Conservation (phyloP, 192 early-diverging fungal genomes). For the Mortierella hygrophila region DNA sequence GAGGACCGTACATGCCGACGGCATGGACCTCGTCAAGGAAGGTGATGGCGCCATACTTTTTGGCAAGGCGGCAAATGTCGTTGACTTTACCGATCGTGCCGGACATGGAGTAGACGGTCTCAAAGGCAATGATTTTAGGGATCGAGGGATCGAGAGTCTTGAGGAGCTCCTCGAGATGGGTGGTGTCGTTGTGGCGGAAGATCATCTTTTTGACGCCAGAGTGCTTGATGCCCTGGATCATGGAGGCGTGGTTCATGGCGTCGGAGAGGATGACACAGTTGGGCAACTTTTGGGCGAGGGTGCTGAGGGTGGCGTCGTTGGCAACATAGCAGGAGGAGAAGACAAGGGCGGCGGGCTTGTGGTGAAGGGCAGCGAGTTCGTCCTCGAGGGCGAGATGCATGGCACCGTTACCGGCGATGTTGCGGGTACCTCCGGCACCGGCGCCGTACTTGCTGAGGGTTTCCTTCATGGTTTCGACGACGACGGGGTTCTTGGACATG, state of each 20-base stretch:
- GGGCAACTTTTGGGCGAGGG: conserved; percentile 89
- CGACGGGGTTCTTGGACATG: conserved; percentile 90
- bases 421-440: conserved; percentile 98
- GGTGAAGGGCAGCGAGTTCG: conserved; percentile 93
- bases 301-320: conserved; percentile 96
- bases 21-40: conserved; percentile 98
- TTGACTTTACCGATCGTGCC: conserved; percentile 94
- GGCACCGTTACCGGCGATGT: conserved; percentile 98
- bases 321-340: conserved; percentile 99
- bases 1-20: conserved; percentile 98
- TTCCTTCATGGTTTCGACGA: conserved; percentile 93
- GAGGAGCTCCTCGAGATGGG: conserved; percentile 88
- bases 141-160: conserved; percentile 82
- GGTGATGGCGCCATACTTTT: conserved; percentile 96
- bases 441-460: conserved; percentile 97
- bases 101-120: conserved; percentile 98
- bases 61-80: conserved; percentile 89
- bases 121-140: conserved; percentile 97
- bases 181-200: conserved; percentile 92
- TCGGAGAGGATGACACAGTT: conserved; percentile 96
- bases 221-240: conserved; percentile 98
- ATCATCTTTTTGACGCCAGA: conserved; percentile 89
- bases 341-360: conserved; percentile 90
- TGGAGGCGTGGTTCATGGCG: conserved; percentile 96
- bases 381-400: conserved; percentile 93